These are phyloP conservation scores for Phytophthora quininea DNA, from an alignment of 352 stramenopile species.

Conservation along the genomic window DNA sequence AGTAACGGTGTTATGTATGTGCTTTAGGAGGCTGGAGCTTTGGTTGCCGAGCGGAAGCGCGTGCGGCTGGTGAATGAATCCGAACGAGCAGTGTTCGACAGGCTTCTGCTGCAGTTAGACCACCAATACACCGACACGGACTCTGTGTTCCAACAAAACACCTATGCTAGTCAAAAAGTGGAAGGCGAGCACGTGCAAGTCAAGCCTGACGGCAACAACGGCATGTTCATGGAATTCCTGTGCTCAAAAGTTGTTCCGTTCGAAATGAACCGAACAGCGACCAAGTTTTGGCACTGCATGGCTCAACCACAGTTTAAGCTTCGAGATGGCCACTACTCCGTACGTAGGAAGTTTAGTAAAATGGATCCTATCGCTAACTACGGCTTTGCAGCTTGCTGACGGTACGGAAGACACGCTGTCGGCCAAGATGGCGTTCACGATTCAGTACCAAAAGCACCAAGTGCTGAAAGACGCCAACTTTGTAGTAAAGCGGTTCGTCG, in stretches of 20 bases:
- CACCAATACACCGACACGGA: slow-evolving; percentile 24
- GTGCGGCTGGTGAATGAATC: slow-evolving; percentile 24
- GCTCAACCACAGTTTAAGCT: slow-evolving; percentile 29
- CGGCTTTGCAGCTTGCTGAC: slow-evolving; percentile 25
- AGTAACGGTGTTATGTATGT: neutral
- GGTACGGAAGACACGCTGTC: slow-evolving; percentile 33
- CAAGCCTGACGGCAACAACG: slow-evolving; percentile 31
- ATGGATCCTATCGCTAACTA: neutral
- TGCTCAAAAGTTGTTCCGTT: slow-evolving; percentile 35
- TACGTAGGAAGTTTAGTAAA: too few relatives aligned
- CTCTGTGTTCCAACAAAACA: slow-evolving; percentile 24
- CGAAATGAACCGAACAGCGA: slow-evolving; percentile 22
- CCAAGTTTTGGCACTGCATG: slow-evolving; percentile 30
- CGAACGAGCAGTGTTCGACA: slow-evolving; percentile 26
- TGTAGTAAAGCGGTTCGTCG: slow-evolving; percentile 26
- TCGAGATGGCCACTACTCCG: slow-evolving; percentile 38
- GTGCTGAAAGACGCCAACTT: slow-evolving; percentile 38
- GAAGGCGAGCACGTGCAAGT: slow-evolving; percentile 35
- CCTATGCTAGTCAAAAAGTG: slow-evolving; percentile 4
- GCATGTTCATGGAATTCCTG: slow-evolving; percentile 44
- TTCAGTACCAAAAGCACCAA: slow-evolving; percentile 28
- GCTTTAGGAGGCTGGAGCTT: slow-evolving; percentile 16
- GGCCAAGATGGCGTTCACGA: slow-evolving; percentile 37
- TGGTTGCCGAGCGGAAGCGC: slow-evolving; percentile 26
- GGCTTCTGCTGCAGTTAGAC: slow-evolving; percentile 26